Conservation (phyloP, 1,139 yeast species). For the Casaregolazyma suthepensis region DNA sequence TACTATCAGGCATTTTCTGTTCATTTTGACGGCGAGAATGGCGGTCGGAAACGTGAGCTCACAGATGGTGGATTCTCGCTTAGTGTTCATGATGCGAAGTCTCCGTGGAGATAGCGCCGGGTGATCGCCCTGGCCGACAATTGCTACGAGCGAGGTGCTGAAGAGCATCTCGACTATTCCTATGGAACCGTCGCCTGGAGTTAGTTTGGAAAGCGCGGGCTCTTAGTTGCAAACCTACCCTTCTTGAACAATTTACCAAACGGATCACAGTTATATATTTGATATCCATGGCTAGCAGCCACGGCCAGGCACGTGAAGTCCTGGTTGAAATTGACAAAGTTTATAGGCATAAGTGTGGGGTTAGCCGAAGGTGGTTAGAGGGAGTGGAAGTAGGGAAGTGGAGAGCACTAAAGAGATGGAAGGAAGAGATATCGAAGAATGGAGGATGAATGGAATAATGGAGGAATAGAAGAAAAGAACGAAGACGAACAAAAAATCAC, state of each 20-base stretch:
- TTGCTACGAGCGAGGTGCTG: constrained; percentile 78
- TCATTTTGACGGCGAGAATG: constrained; percentile 70
- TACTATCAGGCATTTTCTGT: constrained; percentile 67
- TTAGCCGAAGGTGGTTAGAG: background rate
- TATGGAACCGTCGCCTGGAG: constrained; percentile 34
- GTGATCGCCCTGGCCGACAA: constrained; percentile 84
- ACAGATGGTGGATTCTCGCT: constrained; percentile 61
- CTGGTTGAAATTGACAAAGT: constrained; percentile 77
- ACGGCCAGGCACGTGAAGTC: constrained; percentile 83
- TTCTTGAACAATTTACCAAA: constrained; percentile 73
- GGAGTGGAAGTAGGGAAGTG: background rate
- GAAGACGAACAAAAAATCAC: no score
- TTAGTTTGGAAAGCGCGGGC: background rate
- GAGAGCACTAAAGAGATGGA: no score
- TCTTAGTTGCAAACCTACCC: constrained; percentile 24
- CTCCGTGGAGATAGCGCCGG: constrained; percentile 74
- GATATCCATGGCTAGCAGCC: constrained; percentile 72
- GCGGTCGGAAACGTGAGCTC: constrained; percentile 87
- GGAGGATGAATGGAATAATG: no score
- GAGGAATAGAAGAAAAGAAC: no score
- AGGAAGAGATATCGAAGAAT: no score
- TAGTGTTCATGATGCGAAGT: constrained; percentile 75
- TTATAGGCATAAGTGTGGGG: constrained; percentile 27
- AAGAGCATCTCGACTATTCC: constrained; percentile 82
- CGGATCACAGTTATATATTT: constrained; percentile 83